phyloP scores from a whole-genome alignment of 2,329 filamentous ascomycete species.

The Stachybotrys elegans region DNA sequence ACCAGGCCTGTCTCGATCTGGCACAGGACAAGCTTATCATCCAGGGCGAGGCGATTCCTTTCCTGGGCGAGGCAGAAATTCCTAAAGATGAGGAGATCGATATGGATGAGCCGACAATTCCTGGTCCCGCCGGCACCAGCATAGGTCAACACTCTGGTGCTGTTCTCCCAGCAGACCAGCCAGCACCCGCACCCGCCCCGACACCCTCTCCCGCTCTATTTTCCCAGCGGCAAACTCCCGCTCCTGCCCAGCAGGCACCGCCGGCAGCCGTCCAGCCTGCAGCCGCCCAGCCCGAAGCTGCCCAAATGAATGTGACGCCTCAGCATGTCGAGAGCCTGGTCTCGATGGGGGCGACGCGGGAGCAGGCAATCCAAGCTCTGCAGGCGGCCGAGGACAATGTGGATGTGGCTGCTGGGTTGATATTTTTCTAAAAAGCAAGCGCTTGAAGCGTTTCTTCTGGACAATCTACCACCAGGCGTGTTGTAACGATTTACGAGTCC shows the following conservation, averaged over 20 bases:
- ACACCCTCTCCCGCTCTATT: slow-evolving; percentile 12
- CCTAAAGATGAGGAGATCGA: slow-evolving; percentile 75
- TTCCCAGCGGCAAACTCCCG: slow-evolving; percentile 17
- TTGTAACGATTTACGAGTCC: slow-evolving; percentile 8
- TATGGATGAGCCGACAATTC: slow-evolving; percentile 75
- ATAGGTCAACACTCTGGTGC: slow-evolving; percentile 82
- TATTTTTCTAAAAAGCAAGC: slow-evolving; percentile 44
- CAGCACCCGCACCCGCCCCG: slow-evolving; percentile 14
- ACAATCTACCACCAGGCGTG: slow-evolving; percentile 3
- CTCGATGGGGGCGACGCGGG: slow-evolving; percentile 69
- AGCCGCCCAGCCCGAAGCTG: slow-evolving; percentile 17
- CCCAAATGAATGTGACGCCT: slow-evolving; percentile 41
- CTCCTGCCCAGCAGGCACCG: slow-evolving; percentile 19
- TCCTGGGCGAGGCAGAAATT: slow-evolving; percentile 89
- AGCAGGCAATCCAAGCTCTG: slow-evolving; percentile 74
- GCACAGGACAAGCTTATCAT: slow-evolving; percentile 81
- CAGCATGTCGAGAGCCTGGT: slow-evolving; percentile 72
- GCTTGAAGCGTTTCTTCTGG: slow-evolving; percentile 5
- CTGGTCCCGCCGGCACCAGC: slow-evolving; percentile 81
- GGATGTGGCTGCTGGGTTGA: slow-evolving; percentile 77
- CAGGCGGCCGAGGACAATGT: slow-evolving; percentile 81
- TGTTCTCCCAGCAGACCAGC: slow-evolving; percentile 38
- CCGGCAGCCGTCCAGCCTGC: slow-evolving; percentile 19
- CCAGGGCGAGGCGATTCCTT: slow-evolving; percentile 80
- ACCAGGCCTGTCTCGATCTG: slow-evolving; percentile 90